Evolutionary conservation across 495 filamentous ascomycete species (phyloP), one percentile per base, ranked within the genome.

Genomic region (Evansstolkia leycettana): DNA sequence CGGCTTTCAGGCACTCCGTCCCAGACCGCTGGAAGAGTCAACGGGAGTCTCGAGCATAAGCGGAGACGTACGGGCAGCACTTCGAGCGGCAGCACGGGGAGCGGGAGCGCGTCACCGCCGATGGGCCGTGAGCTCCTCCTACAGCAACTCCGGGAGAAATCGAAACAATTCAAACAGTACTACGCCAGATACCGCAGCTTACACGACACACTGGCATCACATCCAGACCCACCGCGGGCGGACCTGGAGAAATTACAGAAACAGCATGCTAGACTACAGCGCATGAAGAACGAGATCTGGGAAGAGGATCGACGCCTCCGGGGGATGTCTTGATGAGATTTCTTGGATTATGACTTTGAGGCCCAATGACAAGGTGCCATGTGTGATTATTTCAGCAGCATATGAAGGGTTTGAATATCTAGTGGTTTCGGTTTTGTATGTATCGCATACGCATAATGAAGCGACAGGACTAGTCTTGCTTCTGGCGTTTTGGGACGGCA

Each of bases 241-340:
- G 75, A 78, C 41, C 44, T 83, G 36, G 61, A 69, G 2, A 52
- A 69, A 29, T 43, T 85, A 39, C 53, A 73, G 29, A 67, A 67
- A 27, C 76, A 82, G 73, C 78, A 76, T 45, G 50, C 61, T 9
- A 62, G 67, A 11, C 60, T 87, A 23, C 57, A 67, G 29, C 44
- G 39, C 10, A 73, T 82, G 70, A 87, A 87, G 60, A 58, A 58
- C 34, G 70, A 83, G 30, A 84, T 87, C 30, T 74, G 73, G 53
- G 60, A 63, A 25, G 64, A 70, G 37, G 46, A 55, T 35, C 46
- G 46, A 38, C 44, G 50, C 24, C 47, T 60, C 5, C 55, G 46
- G 16, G 43, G 51, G 12, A 49, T 43, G 17, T 37, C 43, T 23
- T 32, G 28, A 45, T 19, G 42, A 41, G 19, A 32, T 36, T 37